Conservation (phyloP, 2,329 filamentous ascomycete genomes). For the Fusarium tjaetaba region DNA sequence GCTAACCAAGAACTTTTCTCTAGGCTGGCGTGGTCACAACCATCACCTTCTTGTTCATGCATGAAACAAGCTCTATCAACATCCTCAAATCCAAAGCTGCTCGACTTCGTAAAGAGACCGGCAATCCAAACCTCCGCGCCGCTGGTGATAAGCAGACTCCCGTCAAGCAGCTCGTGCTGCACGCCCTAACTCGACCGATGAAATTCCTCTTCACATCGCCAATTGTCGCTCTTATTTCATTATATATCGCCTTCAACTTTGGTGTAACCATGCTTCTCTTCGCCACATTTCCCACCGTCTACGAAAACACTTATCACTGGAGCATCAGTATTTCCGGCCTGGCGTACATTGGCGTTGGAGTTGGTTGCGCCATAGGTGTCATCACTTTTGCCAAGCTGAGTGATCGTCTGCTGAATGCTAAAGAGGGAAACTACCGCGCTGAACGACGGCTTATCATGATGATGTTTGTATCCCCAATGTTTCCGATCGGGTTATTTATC, state of each 20-base stretch:
- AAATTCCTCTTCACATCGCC: slow-evolving; percentile 62
- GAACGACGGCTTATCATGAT: slow-evolving; percentile 20
- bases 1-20: not conserved
- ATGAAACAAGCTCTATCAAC: rapidly evolving
- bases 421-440: not conserved
- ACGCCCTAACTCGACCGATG: slow-evolving; percentile 39
- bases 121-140: rapidly evolving
- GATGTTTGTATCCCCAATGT: slow-evolving; percentile 12
- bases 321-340: slow-evolving; percentile 31
- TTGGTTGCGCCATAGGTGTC: slow-evolving; percentile 21
- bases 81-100: not conserved
- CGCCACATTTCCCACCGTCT: slow-evolving; percentile 65
- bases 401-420: slow-evolving; percentile 7
- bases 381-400: slow-evolving; percentile 18
- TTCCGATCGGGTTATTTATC: slow-evolving; percentile 18
- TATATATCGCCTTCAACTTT: slow-evolving; percentile 63
- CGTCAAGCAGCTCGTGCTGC: not conserved
- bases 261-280: slow-evolving; percentile 65
- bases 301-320: slow-evolving; percentile 54
- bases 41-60: not conserved
- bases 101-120: not conserved
- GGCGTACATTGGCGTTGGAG: slow-evolving; percentile 33
- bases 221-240: slow-evolving; percentile 56
- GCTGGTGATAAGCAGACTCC: rapidly evolving
- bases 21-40: not conserved